Evolutionary conservation across 2,329 filamentous ascomycete species (phyloP).

Genomic region (Remersonia thermophila): DNA sequence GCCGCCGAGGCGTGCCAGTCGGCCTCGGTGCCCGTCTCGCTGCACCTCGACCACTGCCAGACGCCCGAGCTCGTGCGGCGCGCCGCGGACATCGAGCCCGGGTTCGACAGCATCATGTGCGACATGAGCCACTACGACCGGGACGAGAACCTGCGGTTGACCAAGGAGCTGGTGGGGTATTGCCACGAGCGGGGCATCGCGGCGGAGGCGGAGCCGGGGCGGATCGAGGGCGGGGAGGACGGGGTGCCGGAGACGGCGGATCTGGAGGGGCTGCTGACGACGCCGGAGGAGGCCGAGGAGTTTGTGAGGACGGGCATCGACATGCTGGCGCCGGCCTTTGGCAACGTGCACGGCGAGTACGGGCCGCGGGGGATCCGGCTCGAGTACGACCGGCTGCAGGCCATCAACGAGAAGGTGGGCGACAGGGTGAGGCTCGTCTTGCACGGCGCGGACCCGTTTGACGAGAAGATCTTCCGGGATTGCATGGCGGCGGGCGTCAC

Average conservation of each 20-base stretch:
- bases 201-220: conserved; percentile 56
- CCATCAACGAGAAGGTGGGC: conserved; percentile 31
- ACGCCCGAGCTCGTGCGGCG: conserved; percentile 47
- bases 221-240: conserved; percentile 50
- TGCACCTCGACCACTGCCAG: conserved; percentile 58
- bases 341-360: conserved; percentile 66
- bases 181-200: conserved; percentile 52
- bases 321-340: conserved; percentile 62
- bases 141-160: conserved; percentile 51
- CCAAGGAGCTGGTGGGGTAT: conserved; percentile 48
- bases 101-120: conserved; percentile 62
- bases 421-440: conserved; percentile 34
- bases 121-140: conserved; percentile 62
- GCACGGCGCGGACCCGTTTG: conserved; percentile 37
- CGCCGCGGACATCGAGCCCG: conserved; percentile 44
- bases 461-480: conserved; percentile 29
- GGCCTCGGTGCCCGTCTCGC: conserved; percentile 45
- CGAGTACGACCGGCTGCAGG: conserved; percentile 42
- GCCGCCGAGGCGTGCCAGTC: conserved; percentile 43
- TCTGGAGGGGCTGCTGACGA: conserved; percentile 44
- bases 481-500: conserved; percentile 34
- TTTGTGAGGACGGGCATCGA: conserved; percentile 63
- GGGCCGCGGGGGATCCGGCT: conserved; percentile 50
- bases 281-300: conserved; percentile 54
- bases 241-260: conserved; percentile 51